phyloP scores from a whole-genome alignment of 2,329 filamentous ascomycete genomes.

The Calonectria hawksworthii region DNA sequence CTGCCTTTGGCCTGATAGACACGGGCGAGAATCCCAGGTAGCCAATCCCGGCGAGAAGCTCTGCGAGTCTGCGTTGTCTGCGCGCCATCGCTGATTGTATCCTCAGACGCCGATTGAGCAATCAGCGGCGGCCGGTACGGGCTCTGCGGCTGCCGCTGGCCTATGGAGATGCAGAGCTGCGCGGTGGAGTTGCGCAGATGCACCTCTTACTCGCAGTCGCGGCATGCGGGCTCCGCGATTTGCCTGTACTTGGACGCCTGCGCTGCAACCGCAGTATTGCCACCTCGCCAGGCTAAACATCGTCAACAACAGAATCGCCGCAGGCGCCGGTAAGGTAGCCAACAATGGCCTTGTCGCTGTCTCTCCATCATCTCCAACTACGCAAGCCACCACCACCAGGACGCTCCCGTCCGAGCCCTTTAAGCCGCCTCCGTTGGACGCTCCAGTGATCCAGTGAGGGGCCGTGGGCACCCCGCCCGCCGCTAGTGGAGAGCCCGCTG shows the following conservation, averaged over 20 bases:
- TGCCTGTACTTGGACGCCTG: constrained; percentile 7
- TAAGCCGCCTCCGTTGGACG: constrained; percentile 18
- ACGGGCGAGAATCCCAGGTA: neutral
- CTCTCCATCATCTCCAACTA: constrained; percentile 20
- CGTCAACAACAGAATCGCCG: neutral
- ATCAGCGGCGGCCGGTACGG: constrained; percentile 40
- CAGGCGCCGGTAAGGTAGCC: neutral
- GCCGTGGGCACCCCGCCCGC: constrained; percentile 18
- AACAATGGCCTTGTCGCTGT: neutral
- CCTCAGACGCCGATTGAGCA: constrained; percentile 36
- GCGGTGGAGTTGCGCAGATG: constrained; percentile 21
- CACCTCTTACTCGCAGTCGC: constrained; percentile 30
- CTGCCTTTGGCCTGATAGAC: constrained; percentile 6
- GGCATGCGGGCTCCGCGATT: constrained; percentile 22
- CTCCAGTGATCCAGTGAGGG: constrained; percentile 26
- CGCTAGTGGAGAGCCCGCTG: constrained; percentile 23
- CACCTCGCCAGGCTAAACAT: constrained; percentile 11
- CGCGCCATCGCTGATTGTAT: constrained; percentile 34
- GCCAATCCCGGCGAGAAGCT: neutral
- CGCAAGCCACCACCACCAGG: constrained; percentile 9
- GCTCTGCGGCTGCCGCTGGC: neutral
- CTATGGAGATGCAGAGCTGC: neutral
- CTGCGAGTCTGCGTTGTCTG: constrained; percentile 29
- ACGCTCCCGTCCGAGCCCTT: constrained; percentile 23
- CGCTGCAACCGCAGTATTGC: constrained; percentile 1